Evolutionary conservation across 371 early-diverging fungal genomes (phyloP), one percentile per base, ranked within the genome.

Genomic region (Mucor ambiguus): DNA sequence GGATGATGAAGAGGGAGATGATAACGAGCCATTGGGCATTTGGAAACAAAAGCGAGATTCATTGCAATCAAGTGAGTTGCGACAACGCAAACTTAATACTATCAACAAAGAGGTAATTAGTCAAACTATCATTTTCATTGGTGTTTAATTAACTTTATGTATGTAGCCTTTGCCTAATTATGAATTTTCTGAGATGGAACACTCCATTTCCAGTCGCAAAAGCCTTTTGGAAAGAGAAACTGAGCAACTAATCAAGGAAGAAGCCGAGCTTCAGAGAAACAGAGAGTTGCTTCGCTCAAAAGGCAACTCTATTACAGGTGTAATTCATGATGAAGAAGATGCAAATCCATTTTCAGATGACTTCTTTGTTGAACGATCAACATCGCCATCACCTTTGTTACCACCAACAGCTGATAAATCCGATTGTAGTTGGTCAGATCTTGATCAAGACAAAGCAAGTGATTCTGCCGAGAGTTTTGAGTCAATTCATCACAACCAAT

Each of bases 11-110:
- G 69, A 75, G 12, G 62, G 65, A 30, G 71, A 76, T 24, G 67
- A 75, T 35, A 59, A 76, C 37, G 62, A 64, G 44, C 70, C 77
- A n/a, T 30, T 77, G 4, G 70, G 64, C 30, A 26, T 58, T n/a
- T 57, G 62, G 68, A 29, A 66, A 20, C 24, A 63, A 28, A 63
- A 49, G 32, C 16, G 63, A 43, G 56, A 38, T 20, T 63, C 63
- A 14, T 26, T 46, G 5, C 22, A 46, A 16, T 4, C 52, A 12
- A 64, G 64, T 20, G 64, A 64, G 28, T 28, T 64, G 7, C 58
- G 64, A 28, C 52, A 52, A 6, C 64, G 46, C 9, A 58, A 49
- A 64, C n/a, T 18, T 20, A 18, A 22, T 3, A 32, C 8, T 44
- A 57, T 30, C 4, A 28, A 14, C 14, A 4, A 37, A 30, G 26